Conservation (phyloP, 2,329 filamentous ascomycete genomes). For the Coniochaeta sp. region DNA sequence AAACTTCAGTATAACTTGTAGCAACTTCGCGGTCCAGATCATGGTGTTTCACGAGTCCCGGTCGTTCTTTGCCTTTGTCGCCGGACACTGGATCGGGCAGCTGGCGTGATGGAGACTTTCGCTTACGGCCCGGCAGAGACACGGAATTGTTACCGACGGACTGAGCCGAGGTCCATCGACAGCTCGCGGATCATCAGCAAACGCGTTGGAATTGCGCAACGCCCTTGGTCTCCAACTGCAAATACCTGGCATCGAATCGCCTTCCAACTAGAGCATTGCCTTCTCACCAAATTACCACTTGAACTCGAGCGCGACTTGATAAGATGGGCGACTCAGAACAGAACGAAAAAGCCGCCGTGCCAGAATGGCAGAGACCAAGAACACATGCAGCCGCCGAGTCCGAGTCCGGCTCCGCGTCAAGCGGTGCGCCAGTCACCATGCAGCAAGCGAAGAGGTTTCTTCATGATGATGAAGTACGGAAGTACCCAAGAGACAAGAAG, state of each 20-base stretch:
- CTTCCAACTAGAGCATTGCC: no score
- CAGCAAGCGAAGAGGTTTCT: conserved; percentile 72
- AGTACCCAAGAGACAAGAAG: conserved; percentile 65
- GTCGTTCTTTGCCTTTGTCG: neutral
- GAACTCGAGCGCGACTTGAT: neutral
- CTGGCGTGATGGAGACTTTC: neutral
- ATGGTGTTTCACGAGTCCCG: neutral
- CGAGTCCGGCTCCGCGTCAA: conserved; percentile 2
- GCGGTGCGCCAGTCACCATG: conserved; percentile 22
- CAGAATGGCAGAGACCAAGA: conserved; percentile 10
- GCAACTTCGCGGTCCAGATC: neutral
- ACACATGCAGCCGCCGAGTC: conserved; percentile 4
- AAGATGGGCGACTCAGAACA: conserved; percentile 15
- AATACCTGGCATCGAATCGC: no score
- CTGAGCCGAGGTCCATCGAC: neutral
- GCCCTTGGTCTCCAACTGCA: no score
- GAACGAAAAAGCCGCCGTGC: conserved; percentile 9
- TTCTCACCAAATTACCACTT: no score
- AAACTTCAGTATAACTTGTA: neutral
- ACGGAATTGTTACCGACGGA: neutral
- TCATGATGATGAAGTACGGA: conserved; percentile 62
- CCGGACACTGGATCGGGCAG: neutral
- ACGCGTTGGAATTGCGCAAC: neutral
- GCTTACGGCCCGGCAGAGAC: neutral
- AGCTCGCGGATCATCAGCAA: neutral